Percentiles rank a stretch among this genome's conserved stretches.
Conservation (phyloP, 2,329 filamentous ascomycete species). For the Aspergillus sp. region DNA sequence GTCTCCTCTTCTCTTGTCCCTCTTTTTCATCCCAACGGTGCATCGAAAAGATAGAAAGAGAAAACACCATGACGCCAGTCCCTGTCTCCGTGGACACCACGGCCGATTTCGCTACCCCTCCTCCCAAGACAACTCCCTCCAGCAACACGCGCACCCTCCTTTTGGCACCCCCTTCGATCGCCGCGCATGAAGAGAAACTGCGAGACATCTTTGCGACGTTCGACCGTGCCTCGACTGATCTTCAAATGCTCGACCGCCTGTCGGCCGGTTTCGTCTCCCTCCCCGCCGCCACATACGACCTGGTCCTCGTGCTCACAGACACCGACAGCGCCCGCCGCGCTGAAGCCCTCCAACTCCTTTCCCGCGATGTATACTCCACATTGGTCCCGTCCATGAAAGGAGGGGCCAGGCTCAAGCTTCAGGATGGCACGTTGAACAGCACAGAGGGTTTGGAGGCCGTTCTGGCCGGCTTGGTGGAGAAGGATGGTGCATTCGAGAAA, state of each 20-base stretch:
- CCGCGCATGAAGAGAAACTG: conserved; percentile 77
- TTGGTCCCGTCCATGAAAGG: conserved; percentile 57
- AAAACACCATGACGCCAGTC: not conserved
- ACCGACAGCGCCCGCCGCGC: conserved; percentile 61
- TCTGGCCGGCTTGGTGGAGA: conserved; percentile 71
- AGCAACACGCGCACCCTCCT: conserved; percentile 63
- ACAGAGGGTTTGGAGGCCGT: conserved; percentile 62
- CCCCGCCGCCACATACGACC: conserved; percentile 73
- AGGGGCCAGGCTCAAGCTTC: conserved; percentile 20
- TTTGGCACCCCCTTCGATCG: conserved; percentile 85
- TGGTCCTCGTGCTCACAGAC: conserved; percentile 79
- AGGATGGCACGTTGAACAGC: conserved; percentile 17
- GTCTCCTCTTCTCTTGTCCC: not conserved
- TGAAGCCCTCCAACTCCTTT: conserved; percentile 65
- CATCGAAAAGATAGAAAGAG: not conserved
- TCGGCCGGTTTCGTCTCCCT: conserved; percentile 76
- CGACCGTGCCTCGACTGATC: conserved; percentile 74
- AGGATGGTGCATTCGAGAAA: conserved; percentile 68
- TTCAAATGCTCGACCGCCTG: conserved; percentile 97
- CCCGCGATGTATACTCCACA: conserved; percentile 64
- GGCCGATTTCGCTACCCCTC: conserved; percentile 50
- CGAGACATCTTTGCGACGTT: conserved; percentile 67
- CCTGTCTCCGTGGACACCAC: conserved; percentile 51
- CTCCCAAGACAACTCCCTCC: conserved; percentile 23
- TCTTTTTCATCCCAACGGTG: not conserved